Conservation (phyloP, 2,329 filamentous ascomycete species). For the Hansfordia pulvinata region DNA sequence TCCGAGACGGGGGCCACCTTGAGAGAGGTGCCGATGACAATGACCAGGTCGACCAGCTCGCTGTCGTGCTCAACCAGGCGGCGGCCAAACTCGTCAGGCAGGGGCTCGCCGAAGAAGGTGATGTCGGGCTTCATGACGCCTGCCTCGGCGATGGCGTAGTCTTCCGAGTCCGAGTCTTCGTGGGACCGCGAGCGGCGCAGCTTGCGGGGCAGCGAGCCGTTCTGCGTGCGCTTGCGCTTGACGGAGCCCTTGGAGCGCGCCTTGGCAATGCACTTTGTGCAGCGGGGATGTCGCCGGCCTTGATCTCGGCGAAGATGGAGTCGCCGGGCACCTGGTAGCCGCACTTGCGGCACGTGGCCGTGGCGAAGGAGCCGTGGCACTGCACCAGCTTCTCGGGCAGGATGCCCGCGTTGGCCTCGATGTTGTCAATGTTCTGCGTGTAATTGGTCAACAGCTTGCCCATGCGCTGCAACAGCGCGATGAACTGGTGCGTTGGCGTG, state of each 20-base stretch:
- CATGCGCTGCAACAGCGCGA: conserved; percentile 75
- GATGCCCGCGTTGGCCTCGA: conserved; percentile 80
- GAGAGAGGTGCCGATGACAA: conserved; percentile 91
- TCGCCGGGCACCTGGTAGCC: conserved; percentile 60
- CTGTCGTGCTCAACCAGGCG: conserved; percentile 73
- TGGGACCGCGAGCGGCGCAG: conserved; percentile 30
- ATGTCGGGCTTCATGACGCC: conserved; percentile 96
- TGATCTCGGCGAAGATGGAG: conserved; percentile 67
- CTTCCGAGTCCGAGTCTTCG: conserved; percentile 33
- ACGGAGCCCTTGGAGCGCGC: conserved; percentile 34
- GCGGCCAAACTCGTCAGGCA: conserved; percentile 71
- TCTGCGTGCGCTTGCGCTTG: conserved; percentile 40
- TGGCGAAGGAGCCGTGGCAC: conserved; percentile 93
- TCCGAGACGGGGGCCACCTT: conserved; percentile 94
- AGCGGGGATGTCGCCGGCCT: conserved; percentile 61
- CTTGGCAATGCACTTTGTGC: conserved; percentile 51
- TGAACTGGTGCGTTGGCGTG: conserved; percentile 90
- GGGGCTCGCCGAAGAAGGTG: conserved; percentile 88
- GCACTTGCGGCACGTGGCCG: conserved; percentile 79
- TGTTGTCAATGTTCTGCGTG: conserved; percentile 97
- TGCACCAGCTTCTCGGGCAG: conserved; percentile 72
- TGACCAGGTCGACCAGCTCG: conserved; percentile 70
- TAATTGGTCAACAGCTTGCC: conserved; percentile 91
- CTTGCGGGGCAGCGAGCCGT: conserved; percentile 16
- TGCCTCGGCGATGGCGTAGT: conserved; percentile 51